Base-by-base conservation (phyloP, 2,329 filamentous ascomycete species). In the Ophiognomonia clavigignenti-juglandacearum region DNA sequence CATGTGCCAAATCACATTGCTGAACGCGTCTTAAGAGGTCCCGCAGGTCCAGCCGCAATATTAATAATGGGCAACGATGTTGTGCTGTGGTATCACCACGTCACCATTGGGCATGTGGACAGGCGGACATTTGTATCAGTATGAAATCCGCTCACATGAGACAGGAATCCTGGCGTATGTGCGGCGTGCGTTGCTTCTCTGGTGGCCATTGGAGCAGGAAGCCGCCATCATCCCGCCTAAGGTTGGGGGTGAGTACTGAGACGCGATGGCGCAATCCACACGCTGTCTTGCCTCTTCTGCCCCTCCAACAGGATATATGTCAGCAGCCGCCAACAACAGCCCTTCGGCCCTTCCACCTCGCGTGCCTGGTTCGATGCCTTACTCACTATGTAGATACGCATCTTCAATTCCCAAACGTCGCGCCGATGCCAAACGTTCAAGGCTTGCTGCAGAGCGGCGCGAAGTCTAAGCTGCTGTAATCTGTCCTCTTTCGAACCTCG, bases 61-160 rank as follows among this genome's bases (percentile, higher is more conserved):
- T 34, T 46, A 35, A 51, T 38, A 31, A 39, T 39, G 48, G 22
- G 49, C 49, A 42, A 51, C 48, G 45, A 49, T 51, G 45, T 49
- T 48, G 49, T 43, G 42, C 48, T 49, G 39, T 29, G 23, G 19
- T 22, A 9, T 22, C 9, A 19, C 22, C 18, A 23, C 24, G 27
- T 27, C 19, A 42, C 27, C 39, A 23, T 13, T 4, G 34, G 37
- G 20, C 6, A 26, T 35, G 22, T 26, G 44, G 31, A 27, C 24
- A 29, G 34, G 10, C 24, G 23, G 20, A 45, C 41, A 48, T 42
- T 45, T 16, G 24, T 26, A 31, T 45, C 39, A 31, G 16, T 22
- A 16, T 18, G 37, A 34, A 37, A 14, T 20, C 29, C 34, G 26
- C 23, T 36, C 39, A 45, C 35, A 39, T 22, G 38, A 47, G 24